phyloP scores from a whole-genome alignment of 441 rosid species.

The Kokia cookei region DNA sequence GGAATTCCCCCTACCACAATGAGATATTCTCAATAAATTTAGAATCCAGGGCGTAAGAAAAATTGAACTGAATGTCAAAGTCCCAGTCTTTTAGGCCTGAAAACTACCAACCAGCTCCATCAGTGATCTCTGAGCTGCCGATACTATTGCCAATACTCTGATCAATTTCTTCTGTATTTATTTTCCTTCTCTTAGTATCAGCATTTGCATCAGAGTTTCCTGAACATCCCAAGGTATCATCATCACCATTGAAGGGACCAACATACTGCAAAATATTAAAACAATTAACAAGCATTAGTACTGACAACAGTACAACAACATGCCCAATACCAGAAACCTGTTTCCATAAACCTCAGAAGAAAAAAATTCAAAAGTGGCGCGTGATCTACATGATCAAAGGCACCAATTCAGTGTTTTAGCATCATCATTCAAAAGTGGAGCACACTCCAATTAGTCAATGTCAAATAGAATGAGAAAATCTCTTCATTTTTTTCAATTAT shows the following conservation, averaged over 20 bases:
- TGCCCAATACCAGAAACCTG: background rate
- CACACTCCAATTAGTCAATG: background rate
- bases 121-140: slow-evolving; percentile 13
- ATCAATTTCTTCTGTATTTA: slow-evolving; percentile 29
- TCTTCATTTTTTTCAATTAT: background rate
- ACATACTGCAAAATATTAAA: slow-evolving; percentile 34
- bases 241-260: slow-evolving; percentile 18
- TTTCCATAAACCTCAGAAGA: background rate
- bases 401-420: background rate
- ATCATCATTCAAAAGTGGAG: background rate
- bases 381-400: background rate
- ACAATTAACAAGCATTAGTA: background rate
- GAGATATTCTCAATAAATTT: background rate
- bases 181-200: slow-evolving; percentile 57
- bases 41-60: background rate
- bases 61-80: background rate
- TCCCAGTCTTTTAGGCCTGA: slow-evolving; percentile 4
- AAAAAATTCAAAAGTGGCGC: background rate
- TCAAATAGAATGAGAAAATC: background rate
- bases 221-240: slow-evolving; percentile 17
- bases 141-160: slow-evolving; percentile 7
- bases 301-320: background rate
- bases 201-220: slow-evolving; percentile 21
- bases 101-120: slow-evolving; percentile 33
- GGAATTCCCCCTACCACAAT: slow-evolving; percentile 26